Percentiles rank a stretch among this genome's conserved stretches.
phyloP scores from a whole-genome alignment of 495 filamentous ascomycete species.

The Tuber microsphaerosporum region DNA sequence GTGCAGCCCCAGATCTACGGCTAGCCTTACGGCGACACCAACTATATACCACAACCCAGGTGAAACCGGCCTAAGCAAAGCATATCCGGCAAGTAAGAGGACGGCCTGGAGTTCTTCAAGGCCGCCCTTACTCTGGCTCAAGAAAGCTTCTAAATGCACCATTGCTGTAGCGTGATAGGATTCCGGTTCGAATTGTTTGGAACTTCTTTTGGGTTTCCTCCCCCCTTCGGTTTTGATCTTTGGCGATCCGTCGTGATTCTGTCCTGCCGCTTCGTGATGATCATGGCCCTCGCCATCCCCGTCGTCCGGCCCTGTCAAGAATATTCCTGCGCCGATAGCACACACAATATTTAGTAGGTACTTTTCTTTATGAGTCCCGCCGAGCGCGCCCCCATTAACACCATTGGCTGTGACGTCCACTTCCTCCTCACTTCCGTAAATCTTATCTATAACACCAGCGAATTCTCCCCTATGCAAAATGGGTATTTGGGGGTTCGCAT shows the following conservation, averaged over 20 bases:
- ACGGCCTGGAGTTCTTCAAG: conserved; percentile 91
- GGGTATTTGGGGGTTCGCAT: conserved; percentile 92
- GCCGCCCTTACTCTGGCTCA: conserved; percentile 69
- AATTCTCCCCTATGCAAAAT: conserved; percentile 84
- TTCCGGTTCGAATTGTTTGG: conserved; percentile 74
- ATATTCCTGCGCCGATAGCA: conserved; percentile 89
- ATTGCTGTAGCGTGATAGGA: conserved; percentile 95
- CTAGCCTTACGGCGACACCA: conserved; percentile 81
- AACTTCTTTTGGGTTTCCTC: conserved; percentile 26
- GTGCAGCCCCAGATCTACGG: conserved; percentile 85
- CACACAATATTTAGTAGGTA: conserved; percentile 98
- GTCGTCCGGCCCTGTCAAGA: conserved; percentile 50
- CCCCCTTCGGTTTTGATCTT: conserved; percentile 41
- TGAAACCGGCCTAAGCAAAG: conserved; percentile 79
- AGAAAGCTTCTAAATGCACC: conserved; percentile 78
- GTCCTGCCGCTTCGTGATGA: conserved; percentile 8
- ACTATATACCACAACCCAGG: conserved; percentile 96
- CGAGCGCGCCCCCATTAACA: conserved; percentile 49
- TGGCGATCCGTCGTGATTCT: conserved; percentile 35
- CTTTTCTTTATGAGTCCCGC: conserved; percentile 70
- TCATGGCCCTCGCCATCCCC: conserved; percentile 45
- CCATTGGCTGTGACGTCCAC: conserved; percentile 4
- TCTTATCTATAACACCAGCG: conserved; percentile 70
- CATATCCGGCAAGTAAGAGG: conserved; percentile 81
- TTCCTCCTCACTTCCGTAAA: conserved; percentile 48